Evolutionary conservation across 495 filamentous ascomycete species (phyloP), one percentile per base, ranked within the genome.

Genomic region (Lichenothelia convexa): DNA sequence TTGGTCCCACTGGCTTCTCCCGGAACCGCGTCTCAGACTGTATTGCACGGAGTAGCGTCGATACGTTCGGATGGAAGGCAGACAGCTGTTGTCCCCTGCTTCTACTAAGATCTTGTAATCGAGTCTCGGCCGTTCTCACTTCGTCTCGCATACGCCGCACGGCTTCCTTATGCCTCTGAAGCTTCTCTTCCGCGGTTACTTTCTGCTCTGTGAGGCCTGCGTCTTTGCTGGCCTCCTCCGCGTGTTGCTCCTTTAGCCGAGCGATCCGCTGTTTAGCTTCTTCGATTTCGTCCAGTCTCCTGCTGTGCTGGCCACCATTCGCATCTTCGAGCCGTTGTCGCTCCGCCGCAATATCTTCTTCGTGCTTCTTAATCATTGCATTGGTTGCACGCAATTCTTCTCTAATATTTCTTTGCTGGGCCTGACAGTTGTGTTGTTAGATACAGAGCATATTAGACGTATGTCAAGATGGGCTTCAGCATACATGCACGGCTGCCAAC

Each of bases 1-100:
- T 65, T 0, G 89, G 89, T 0, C 89, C 89, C 22, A 94, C 62
- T 32, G 91, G 89, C 30, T 66, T 78, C 24, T 65, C 58, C 17
- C 57, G 53, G 43, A 89, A 94, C 0, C 71, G 55, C 1, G 37
- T 45, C 35, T 93, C 82, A 29, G 64, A 55, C 4, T 70, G 63
- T 46, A 95, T 83, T 6, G 65, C 63, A 21, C 51, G 61, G 3
- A 92, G 48, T 8, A 94, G 68, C 1, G 59, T 40, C 2, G 71
- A 67, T 53, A 93, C 62, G 34, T 61, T 67, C 0, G 52, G 36
- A 24, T 72, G 67, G 44, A 79, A 93, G 2, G 65, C 75, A 12
- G 54, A 44, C 23, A 48, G 49, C 57, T 59, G 50, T 41, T 62
- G 39, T 29, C 65, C 64, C 53, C 65, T 51, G 60, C 72, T 61